Evolutionary conservation across 2,329 filamentous ascomycete genomes (phyloP), one percentile per base, ranked within the genome.

Genomic region (Leptographium wingfieldii): DNA sequence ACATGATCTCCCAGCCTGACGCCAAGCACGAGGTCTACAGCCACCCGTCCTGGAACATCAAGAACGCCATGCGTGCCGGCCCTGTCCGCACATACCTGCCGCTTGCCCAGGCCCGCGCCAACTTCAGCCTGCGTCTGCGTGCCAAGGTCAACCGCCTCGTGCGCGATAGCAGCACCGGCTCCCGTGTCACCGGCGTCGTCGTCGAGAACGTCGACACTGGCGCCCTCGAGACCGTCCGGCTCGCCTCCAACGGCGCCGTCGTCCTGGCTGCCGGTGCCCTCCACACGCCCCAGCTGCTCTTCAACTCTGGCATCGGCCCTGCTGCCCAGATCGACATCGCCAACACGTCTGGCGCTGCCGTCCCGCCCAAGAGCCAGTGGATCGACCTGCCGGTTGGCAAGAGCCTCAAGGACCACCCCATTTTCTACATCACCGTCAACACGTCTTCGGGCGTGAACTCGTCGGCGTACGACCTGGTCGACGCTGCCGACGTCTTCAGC

Each of bases 41-140:
- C 35, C 77, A 83, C 66, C 78, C 82, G 6, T 77, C 82, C 5
- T 86, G 81, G 71, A 86, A 86, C 79, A 85, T 81, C 68, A 74
- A 74, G 43, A 72, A 81, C 60, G 82, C 81, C 55, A 77, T 85
- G 69, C 76, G 85, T 63, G 82, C 81, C 54, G 84, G 85, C 3
- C 85, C 84, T 33, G 73, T 87, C 68, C 81, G 81, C 11, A 86
- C 84, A 0, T 87, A 87, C 69, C 77, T 88, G 14, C 80, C 82
- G 46, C 76, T 75, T 35, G 84, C 84, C 9, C 74, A 76, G 61
- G 72, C 54, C 75, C 81, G 62, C 71, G 72, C 35, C 85, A 29
- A 86, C 71, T 87, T 87, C 72, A 76, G 79, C 55, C 71, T 87
- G 52, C 80, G 79, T 72, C 76, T 80, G 48, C 81, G 82, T 68